These are phyloP conservation scores for Anastatica hierochuntica DNA, from an alignment of 345 rosid genomes.

Conservation along the genomic window DNA sequence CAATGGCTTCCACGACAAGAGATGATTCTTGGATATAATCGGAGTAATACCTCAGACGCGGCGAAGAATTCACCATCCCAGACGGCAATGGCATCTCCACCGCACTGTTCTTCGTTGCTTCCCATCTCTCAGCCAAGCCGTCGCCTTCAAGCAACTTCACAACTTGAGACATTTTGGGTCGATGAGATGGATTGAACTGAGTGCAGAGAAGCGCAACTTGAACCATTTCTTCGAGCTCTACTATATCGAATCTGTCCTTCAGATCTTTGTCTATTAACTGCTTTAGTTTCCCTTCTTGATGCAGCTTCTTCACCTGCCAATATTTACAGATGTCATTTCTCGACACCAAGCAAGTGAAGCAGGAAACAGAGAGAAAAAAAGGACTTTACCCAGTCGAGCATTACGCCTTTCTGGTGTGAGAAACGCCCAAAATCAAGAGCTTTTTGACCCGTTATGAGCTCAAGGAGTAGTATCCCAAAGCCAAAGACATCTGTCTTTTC, in stretches of 20 bases:
- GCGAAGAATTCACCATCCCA: slow-evolving; percentile 21
- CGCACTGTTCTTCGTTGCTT: slow-evolving; percentile 45
- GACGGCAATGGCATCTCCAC: slow-evolving; percentile 24
- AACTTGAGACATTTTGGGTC: slow-evolving; percentile 81
- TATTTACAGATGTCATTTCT: too few species aligned
- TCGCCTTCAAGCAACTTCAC: slow-evolving; percentile 80
- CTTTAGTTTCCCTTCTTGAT: slow-evolving; percentile 64
- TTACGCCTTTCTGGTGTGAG: slow-evolving; percentile 80
- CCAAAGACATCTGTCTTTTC: slow-evolving; percentile 94
- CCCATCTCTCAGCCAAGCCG: slow-evolving; percentile 82
- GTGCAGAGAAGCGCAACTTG: slow-evolving; percentile 81
- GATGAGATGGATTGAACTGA: slow-evolving; percentile 50
- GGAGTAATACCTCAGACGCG: slow-evolving; percentile 35
- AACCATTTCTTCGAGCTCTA: slow-evolving; percentile 68
- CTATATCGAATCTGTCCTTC: slow-evolving; percentile 41
- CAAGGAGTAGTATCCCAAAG: slow-evolving; percentile 84
- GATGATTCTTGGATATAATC: slow-evolving; percentile 87
- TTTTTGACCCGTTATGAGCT: slow-evolving; percentile 84
- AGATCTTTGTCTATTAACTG: slow-evolving; percentile 79
- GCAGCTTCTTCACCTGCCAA: slow-evolving; percentile 91
- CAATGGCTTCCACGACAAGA: slow-evolving; percentile 88
- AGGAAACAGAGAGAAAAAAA: background rate
- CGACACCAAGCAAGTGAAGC: too few species aligned
- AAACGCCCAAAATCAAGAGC: slow-evolving; percentile 85
- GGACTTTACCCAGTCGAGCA: slow-evolving; percentile 78